A percentile compares a stretch with the other conserved stretches of the same genome.
Conservation (phyloP, 495 filamentous ascomycete genomes). For the Penicillium maclennaniae region DNA sequence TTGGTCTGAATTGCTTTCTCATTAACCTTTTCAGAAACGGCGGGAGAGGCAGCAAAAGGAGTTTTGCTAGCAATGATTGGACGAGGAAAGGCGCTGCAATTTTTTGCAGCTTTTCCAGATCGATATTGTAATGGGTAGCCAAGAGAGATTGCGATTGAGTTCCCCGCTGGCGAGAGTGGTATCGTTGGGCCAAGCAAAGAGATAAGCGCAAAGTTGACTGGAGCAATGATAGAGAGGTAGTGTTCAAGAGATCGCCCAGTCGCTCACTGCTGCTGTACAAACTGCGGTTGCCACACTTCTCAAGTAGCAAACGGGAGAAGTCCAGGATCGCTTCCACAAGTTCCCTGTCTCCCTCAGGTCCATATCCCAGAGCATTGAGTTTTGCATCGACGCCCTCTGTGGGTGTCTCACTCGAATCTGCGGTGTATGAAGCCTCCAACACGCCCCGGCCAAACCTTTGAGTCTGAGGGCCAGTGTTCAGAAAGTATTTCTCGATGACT, state of each 20-base stretch:
- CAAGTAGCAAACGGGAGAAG: slow-evolving; percentile 81
- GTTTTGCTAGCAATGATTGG: slow-evolving; percentile 39
- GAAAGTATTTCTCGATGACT: slow-evolving; percentile 75
- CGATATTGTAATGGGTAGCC: slow-evolving; percentile 88
- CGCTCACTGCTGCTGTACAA: slow-evolving; percentile 90
- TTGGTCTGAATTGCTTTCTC: slow-evolving; percentile 57
- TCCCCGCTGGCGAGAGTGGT: slow-evolving; percentile 77
- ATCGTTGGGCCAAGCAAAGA: slow-evolving; percentile 83
- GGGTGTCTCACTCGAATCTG: slow-evolving; percentile 35
- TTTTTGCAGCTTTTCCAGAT: slow-evolving; percentile 80
- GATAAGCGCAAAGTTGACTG: slow-evolving; percentile 69
- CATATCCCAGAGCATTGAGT: slow-evolving; percentile 57
- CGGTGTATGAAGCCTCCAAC: slow-evolving; percentile 51
- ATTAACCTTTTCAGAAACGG: slow-evolving; percentile 62
- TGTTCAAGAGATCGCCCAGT: slow-evolving; percentile 81
- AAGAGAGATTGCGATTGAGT: slow-evolving; percentile 68
- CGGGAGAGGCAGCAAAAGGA: slow-evolving; percentile 41
- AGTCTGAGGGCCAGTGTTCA: slow-evolving; percentile 76
- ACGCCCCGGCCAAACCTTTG: slow-evolving; percentile 64
- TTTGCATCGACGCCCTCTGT: slow-evolving; percentile 49
- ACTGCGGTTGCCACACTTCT: slow-evolving; percentile 96
- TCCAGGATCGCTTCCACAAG: slow-evolving; percentile 74
- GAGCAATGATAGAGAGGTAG: slow-evolving; percentile 73
- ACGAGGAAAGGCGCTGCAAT: slow-evolving; percentile 82
- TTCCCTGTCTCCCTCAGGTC: slow-evolving; percentile 69